Percentiles rank a stretch among this genome's conserved stretches.
Evolutionary conservation across 2,329 filamentous ascomycete genomes (phyloP).

Genomic region (Botrytis hyacinthi): DNA sequence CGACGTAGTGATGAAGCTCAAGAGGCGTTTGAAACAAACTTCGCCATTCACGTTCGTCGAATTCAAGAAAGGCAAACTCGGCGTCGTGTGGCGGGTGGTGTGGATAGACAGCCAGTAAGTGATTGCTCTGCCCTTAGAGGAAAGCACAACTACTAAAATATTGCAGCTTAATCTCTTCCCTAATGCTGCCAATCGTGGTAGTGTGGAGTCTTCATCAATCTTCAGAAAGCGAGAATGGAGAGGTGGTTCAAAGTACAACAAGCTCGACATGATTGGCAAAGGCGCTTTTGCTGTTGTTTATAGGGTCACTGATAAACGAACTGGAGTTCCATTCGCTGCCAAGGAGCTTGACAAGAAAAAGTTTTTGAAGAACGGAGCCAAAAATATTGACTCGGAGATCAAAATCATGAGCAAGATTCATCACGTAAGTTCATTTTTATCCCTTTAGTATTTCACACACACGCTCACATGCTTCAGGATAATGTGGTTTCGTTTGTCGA

Average conservation of each 20-base stretch:
- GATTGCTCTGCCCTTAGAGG: background rate
- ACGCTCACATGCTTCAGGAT: slow-evolving; percentile 6
- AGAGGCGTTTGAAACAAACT: slow-evolving; percentile 64
- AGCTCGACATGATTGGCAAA: slow-evolving; percentile 78
- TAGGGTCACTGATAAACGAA: slow-evolving; percentile 79
- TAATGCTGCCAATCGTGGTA: slow-evolving; percentile 32
- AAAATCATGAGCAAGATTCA: slow-evolving; percentile 84
- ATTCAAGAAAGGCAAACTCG: slow-evolving; percentile 19
- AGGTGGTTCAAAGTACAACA: slow-evolving; percentile 81
- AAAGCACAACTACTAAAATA: slow-evolving; percentile 22
- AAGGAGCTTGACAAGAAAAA: slow-evolving; percentile 93
- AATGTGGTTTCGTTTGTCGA: slow-evolving; percentile 93
- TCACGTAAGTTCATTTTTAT: slow-evolving; percentile 60
- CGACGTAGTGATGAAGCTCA: slow-evolving; percentile 65
- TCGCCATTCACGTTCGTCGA: slow-evolving; percentile 40
- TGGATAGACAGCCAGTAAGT: slow-evolving; percentile 32
- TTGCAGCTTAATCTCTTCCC: slow-evolving; percentile 36
- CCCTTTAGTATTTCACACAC: background rate
- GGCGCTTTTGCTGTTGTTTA: slow-evolving; percentile 95
- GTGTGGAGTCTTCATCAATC: slow-evolving; percentile 25
- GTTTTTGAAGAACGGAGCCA: slow-evolving; percentile 84
- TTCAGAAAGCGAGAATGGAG: slow-evolving; percentile 62
- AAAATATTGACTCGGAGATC: slow-evolving; percentile 96
- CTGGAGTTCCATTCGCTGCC: slow-evolving; percentile 80
- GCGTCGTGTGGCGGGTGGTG: slow-evolving; percentile 8